Percentiles rank a stretch among this genome's conserved stretches.
These are phyloP conservation scores for Fusarium sp. DNA, from an alignment of 2,329 filamentous ascomycete genomes.

Conservation along the genomic window DNA sequence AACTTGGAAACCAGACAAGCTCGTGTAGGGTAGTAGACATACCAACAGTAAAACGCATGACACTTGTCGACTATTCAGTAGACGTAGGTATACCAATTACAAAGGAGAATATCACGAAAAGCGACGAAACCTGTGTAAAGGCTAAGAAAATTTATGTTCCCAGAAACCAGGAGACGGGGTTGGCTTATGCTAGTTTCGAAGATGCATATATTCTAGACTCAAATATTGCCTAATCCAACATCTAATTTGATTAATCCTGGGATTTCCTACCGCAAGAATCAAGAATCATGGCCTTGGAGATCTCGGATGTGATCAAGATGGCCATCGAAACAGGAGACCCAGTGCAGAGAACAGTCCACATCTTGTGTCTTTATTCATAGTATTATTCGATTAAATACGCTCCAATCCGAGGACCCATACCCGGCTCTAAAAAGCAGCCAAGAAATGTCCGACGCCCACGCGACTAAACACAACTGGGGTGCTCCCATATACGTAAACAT, in stretches of 20 bases:
- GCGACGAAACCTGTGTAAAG: slow-evolving; percentile 12
- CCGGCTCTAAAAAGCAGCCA: slow-evolving; percentile 13
- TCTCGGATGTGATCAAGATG: slow-evolving; percentile 12
- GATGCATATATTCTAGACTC: too few relatives aligned
- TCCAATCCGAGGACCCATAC: slow-evolving; percentile 12
- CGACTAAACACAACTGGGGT: slow-evolving; percentile 1
- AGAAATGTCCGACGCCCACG: slow-evolving; percentile 7
- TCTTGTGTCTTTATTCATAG: slow-evolving; percentile 7
- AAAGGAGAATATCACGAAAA: slow-evolving; percentile 26
- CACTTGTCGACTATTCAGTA: slow-evolving; percentile 10
- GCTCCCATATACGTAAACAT: slow-evolving; percentile 5
- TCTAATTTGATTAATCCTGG: not conserved
- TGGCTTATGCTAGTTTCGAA: too few relatives aligned
- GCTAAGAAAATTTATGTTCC: too few relatives aligned
- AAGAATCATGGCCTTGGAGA: slow-evolving; percentile 7
- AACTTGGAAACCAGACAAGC: not conserved
- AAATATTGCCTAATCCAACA: not conserved
- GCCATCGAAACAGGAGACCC: slow-evolving; percentile 6
- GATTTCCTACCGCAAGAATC: slow-evolving; percentile 1
- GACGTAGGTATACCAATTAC: slow-evolving; percentile 5
- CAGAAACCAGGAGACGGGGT: too few relatives aligned
- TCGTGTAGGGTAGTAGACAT: not conserved
- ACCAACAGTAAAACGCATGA: slow-evolving; percentile 9
- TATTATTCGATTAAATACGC: slow-evolving; percentile 8
- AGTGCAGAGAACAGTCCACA: slow-evolving; percentile 15